A percentile compares a stretch with the other conserved stretches of the same genome.
phyloP scores from a whole-genome alignment of 352 stramenopile genomes.

The Pythium monospermum region DNA sequence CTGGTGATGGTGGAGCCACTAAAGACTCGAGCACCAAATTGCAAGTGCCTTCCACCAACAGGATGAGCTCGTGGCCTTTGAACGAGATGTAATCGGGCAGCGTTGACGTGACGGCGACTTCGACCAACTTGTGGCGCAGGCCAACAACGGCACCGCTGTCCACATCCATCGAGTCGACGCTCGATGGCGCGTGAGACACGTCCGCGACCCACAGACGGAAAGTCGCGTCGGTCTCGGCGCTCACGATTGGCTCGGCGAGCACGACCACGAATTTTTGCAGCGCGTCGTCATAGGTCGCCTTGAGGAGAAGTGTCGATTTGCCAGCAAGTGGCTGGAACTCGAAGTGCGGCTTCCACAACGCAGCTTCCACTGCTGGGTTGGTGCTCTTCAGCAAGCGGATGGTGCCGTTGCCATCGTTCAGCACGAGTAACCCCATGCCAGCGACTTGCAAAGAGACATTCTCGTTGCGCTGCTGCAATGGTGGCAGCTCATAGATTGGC shows the following conservation, averaged over 20 bases:
- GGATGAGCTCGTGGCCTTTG: slow-evolving; percentile 29
- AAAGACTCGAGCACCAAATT: slow-evolving; percentile 41
- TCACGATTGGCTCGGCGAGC: slow-evolving; percentile 36
- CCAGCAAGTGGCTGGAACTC: slow-evolving; percentile 43
- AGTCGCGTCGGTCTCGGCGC: slow-evolving; percentile 39
- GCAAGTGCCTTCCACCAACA: slow-evolving; percentile 56
- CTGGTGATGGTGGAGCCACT: not conserved
- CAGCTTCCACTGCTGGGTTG: slow-evolving; percentile 14
- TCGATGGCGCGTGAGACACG: slow-evolving; percentile 21
- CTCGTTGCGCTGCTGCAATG: slow-evolving; percentile 36
- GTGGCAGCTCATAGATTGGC: slow-evolving; percentile 36
- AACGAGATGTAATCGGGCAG: slow-evolving; percentile 57
- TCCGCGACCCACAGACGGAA: slow-evolving; percentile 49
- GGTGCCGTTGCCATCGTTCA: slow-evolving; percentile 53
- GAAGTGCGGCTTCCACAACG: slow-evolving; percentile 40
- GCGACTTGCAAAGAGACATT: slow-evolving; percentile 62
- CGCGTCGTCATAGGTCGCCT: slow-evolving; percentile 38
- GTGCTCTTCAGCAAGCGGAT: slow-evolving; percentile 50
- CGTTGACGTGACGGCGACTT: slow-evolving; percentile 40
- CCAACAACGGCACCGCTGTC: slow-evolving; percentile 35
- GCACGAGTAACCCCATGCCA: slow-evolving; percentile 51
- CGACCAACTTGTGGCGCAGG: slow-evolving; percentile 33
- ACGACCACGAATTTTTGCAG: slow-evolving; percentile 38
- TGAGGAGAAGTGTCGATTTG: slow-evolving; percentile 37
- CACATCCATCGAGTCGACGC: slow-evolving; percentile 23